Evolutionary conservation across 306 rosid species (phyloP), one percentile per base, ranked within the genome.

Genomic region (Quercus alba): DNA sequence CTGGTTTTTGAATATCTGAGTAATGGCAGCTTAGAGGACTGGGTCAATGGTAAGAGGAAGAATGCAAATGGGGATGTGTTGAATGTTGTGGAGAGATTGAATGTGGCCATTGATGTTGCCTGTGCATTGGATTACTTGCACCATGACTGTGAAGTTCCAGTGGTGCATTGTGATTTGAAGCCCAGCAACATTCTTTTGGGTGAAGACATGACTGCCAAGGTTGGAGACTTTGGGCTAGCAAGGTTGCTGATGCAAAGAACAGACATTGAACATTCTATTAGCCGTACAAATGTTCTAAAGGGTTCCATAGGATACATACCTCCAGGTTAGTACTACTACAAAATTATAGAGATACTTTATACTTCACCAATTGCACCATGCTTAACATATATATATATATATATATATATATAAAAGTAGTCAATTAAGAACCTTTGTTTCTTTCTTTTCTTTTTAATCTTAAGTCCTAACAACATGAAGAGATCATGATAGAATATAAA

Each of bases 241-340:
- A 88, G 83, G 62, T 25, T 87, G 74, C 75, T 91, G 72, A 74
- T 89, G 59, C 91, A 84, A 75, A 84, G 81, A 52, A 33, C 83
- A 61, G 72, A 19, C 33, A 25, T 44, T 62, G 85, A 84, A 70
- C 80, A 72, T 62, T 84, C 87, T 46, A 77, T 88, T 6, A 86
- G 90, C 85, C 86, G 89, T 38, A 81, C 89, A 57, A 80, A 82
- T 80, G 86, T 76, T 71, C 88, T 93, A 2, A 87, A 78, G 69
- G 98, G 98, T 35, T 90, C 98, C 63, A 86, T 94, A 3, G 98
- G 97, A n/a, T 94, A 94, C 84, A 91, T 90, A 74, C 94, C 98
- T 31, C 98, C 94, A 87, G 98, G 98, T 93, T 41, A 30, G 87
- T 68, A 62, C 70, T 3, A 67, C 13, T 7, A 6, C 49, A 41